Conservation (phyloP, 2,329 filamentous ascomycete species). For the Cadophora sp. region DNA sequence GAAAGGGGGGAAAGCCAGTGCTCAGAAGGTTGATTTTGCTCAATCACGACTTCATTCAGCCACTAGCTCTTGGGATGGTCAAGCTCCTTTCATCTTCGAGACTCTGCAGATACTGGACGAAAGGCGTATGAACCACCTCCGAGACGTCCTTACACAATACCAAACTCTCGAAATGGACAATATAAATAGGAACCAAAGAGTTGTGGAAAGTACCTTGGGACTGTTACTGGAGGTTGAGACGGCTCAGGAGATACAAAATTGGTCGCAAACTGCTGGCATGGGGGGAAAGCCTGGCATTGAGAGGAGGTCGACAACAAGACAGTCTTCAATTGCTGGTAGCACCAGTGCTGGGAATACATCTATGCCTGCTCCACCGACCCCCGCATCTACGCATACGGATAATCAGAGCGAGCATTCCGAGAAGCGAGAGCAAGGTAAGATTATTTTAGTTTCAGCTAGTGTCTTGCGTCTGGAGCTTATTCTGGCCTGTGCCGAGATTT, state of each 20-base stretch:
- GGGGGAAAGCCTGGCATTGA: conserved; percentile 47
- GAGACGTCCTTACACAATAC: conserved; percentile 89
- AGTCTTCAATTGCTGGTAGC: conserved; percentile 40
- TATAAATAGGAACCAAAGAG: conserved; percentile 75
- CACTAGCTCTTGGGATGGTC: conserved; percentile 88
- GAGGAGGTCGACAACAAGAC: conserved; percentile 35
- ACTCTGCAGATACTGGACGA: conserved; percentile 91
- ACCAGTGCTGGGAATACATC: conserved; percentile 20
- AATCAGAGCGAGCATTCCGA: conserved; percentile 41
- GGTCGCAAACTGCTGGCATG: conserved; percentile 53
- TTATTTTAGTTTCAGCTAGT: neutral
- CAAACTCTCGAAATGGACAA: conserved; percentile 92
- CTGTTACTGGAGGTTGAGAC: conserved; percentile 87
- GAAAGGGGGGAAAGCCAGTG: conserved; percentile 79
- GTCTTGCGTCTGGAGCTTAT: conserved; percentile 20
- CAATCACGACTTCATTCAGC: conserved; percentile 76
- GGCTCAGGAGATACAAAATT: conserved; percentile 82
- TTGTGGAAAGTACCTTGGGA: conserved; percentile 81
- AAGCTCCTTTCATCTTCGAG: conserved; percentile 95
- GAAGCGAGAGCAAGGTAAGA: conserved; percentile 23
- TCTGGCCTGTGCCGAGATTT: conserved; percentile 18
- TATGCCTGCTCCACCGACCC: conserved; percentile 41
- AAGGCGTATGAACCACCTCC: conserved; percentile 84
- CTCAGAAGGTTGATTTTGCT: conserved; percentile 79
- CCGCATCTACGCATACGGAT: conserved; percentile 39